Evolutionary conservation across 208 protist genomes (phyloP), one percentile per base, ranked within the genome.

Genomic region (Wallacemonas sp.): DNA sequence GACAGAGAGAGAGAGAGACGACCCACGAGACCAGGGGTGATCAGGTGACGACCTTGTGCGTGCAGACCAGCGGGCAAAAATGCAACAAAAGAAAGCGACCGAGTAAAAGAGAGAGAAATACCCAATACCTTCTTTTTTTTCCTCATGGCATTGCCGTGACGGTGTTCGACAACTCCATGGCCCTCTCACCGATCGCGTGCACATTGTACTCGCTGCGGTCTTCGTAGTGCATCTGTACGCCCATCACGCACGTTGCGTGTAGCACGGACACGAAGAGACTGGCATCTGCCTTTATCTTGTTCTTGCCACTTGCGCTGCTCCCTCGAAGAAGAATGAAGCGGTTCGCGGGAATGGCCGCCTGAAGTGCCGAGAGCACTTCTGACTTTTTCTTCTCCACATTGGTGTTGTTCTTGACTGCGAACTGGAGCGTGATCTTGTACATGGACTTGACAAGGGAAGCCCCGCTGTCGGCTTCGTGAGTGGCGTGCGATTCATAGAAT

Each of bases 361-460:
- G 64, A 46, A 94, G 63, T 15, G 61, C 76, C 0, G 81, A 66
- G 1, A 72, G 64, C 21, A 89, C 48, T 15, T 72, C 68, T 6
- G 68, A 33, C 63, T 90, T 87, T 29, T 89, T 81, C 27, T 65
- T 62, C 53, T 90, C 79, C 44, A 94, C 84, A 68, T 78, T 83
- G 2, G 84, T 89, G 78, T 94, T 94, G 72, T 94, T 94, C 65
- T 90, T 91, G 10, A 94, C 77, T n/a, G 57, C 78, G 34, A 94
- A 76, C 37, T 83, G 73, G 27, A 94, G 64, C 21, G 62, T 63
- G 33, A 88, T 57, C 37, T 66, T 83, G 70, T 80, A 63, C 72
- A 88, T 79, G 39, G 62, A 45, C 54, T 52, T 37, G 2, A 39
- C 36, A 26, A 66, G 50, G 3, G 46, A 58, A 21, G 22, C n/a